Base-by-base conservation (phyloP, 1,139 yeast species). In the Lodderomyces orthopsilosis region DNA sequence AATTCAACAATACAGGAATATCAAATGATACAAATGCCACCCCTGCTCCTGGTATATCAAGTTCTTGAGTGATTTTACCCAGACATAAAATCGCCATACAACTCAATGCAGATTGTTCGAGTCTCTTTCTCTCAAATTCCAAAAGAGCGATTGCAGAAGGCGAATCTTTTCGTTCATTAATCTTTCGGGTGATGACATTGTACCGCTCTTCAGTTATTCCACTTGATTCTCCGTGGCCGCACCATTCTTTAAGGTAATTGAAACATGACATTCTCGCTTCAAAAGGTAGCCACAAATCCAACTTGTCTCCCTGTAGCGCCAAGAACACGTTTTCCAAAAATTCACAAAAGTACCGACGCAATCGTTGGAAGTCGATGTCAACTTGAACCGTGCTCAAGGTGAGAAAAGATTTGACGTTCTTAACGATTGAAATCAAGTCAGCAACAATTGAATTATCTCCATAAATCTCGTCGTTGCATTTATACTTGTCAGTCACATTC, bases 201-300 rank as follows among this genome's bases (percentile, higher is more conserved):
- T 89, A 91, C 40, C 97, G 70, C 34, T 84, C 87, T 35, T 79
- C 80, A 4, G 89, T 77, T 3, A 83, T 58, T 1, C 71, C 65
- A 18, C 78, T 72, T 28, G 80, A 71, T 41, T 79, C 84, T 1
- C 98, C 98, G 47, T 79, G 81, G 0, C 95, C 95, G 62, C 96
- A 89, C 99, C 99, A 94, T 57, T 88, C 96, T 51, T 86, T 90
- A 48, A 93, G 68, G 56, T 79, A 84, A 39, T 83, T 80, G 63
- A 89, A 90, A 52, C 94, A 85, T 1, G 90, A 85, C 21, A 87
- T 81, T 46, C 97, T 72, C 8, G 93, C 94, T 54, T 85, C 91
- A 59, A 90, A 90, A 1, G 95, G 93, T 19, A 91, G 68, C 79
- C 93, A 81, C 38, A 70, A 69, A 38, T 66, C 57, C 40, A 68